Conservation (phyloP, 78 protist species). For the Tieghemostelium lacteum region DNA sequence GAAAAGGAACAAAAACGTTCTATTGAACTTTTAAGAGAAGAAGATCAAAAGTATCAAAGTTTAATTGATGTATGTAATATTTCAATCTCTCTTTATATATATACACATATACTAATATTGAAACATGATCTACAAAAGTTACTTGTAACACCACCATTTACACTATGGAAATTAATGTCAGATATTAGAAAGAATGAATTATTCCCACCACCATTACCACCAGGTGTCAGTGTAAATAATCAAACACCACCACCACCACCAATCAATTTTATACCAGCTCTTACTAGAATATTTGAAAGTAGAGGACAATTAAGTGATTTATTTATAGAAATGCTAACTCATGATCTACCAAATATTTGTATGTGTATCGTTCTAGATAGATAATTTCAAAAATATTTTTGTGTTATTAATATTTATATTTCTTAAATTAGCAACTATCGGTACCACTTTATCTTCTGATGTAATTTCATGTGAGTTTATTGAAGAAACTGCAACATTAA, state of each 20-base stretch:
- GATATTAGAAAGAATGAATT: constrained; percentile 66
- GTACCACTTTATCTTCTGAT: background rate
- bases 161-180: constrained; percentile 2
- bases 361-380: background rate
- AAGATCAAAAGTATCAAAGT: constrained; percentile 27
- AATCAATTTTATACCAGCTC: constrained; percentile 39
- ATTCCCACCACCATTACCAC: constrained; percentile 58
- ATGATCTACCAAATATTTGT: constrained; percentile 49
- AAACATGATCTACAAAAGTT: constrained; percentile 19
- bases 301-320: constrained; percentile 20
- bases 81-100: no score
- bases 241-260: constrained; percentile 38
- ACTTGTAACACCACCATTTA: constrained; percentile 51
- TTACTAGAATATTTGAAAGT: constrained; percentile 40
- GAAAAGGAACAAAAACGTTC: constrained; percentile 42
- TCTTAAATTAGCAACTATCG: background rate
- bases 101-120: no score
- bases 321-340: constrained; percentile 6
- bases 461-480: constrained; percentile 35
- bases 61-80: constrained; percentile 43
- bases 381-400: no score
- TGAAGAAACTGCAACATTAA: constrained; percentile 27
- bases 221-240: constrained; percentile 1
- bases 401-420: no score
- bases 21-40: constrained; percentile 34